phyloP scores from a whole-genome alignment of 2,329 filamentous ascomycete species.

The Talaromyces atroroseus region DNA sequence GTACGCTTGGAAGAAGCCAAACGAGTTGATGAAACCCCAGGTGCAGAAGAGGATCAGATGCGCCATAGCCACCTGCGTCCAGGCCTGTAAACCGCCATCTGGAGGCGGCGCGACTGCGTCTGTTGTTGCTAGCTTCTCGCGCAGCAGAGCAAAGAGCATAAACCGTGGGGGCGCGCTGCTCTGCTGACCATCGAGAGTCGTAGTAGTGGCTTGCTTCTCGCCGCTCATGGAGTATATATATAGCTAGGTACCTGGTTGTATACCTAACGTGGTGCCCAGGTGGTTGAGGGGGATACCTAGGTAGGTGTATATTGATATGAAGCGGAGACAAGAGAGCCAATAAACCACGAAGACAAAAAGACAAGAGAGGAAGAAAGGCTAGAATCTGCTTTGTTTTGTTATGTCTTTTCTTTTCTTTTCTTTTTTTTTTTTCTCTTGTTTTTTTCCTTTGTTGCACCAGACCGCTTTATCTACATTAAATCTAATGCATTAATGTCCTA shows the following conservation, averaged over 20 bases:
- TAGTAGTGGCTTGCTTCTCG: neutral
- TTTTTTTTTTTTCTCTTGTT: neutral
- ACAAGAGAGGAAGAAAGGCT: conserved; percentile 1
- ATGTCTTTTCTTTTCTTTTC: neutral
- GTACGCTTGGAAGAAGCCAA: conserved; percentile 43
- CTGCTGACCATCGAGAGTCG: neutral
- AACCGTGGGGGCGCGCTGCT: neutral
- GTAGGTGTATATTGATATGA: too few relatives aligned
- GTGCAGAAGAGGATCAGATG: conserved; percentile 27
- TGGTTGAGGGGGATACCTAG: too few relatives aligned
- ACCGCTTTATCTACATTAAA: neutral
- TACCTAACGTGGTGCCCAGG: too few relatives aligned
- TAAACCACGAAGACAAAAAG: neutral
- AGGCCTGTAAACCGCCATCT: conserved; percentile 27
- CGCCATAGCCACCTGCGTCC: conserved; percentile 25
- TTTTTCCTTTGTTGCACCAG: neutral
- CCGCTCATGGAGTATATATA: neutral
- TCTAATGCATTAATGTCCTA: neutral
- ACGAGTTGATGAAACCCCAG: conserved; percentile 26
- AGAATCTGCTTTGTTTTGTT: neutral
- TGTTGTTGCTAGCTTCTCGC: neutral
- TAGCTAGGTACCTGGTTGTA: too few relatives aligned
- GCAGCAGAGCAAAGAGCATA: conserved; percentile 3
- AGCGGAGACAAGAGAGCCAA: neutral
- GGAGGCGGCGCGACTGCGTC: conserved; percentile 17